phyloP scores from a whole-genome alignment of 139 green algal species.

The Desmodesmus armatus region DNA sequence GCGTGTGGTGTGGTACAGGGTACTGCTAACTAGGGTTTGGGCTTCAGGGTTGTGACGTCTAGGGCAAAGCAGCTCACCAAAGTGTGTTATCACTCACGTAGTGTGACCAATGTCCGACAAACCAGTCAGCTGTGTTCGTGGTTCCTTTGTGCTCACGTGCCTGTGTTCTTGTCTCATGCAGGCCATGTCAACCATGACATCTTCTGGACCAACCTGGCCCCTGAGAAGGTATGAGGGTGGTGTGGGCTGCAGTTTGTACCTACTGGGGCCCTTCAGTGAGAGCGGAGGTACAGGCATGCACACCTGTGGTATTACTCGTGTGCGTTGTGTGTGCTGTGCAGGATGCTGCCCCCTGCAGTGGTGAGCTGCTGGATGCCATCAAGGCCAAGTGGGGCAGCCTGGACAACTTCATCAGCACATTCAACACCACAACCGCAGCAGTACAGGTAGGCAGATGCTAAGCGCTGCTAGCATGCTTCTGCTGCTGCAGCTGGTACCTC shows the following conservation, averaged over 20 bases:
- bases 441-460: slow-evolving; percentile 74
- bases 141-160: not conserved
- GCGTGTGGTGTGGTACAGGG: no score
- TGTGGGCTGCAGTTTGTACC: no score
- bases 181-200: slow-evolving; percentile 98
- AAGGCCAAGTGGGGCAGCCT: slow-evolving; percentile 91
- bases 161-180: slow-evolving; percentile 46
- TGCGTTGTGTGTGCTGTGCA: slow-evolving; percentile 47
- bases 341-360: slow-evolving; percentile 83
- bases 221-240: slow-evolving; percentile 72
- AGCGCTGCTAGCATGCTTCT: not conserved
- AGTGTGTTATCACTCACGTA: no score
- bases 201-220: slow-evolving; percentile 96
- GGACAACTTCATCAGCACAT: slow-evolving; percentile 81
- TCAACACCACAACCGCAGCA: slow-evolving; percentile 82
- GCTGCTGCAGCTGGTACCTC: not conserved
- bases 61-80: no score
- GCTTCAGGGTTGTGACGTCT: no score
- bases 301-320: no score
- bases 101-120: no score
- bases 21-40: no score
- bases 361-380: slow-evolving; percentile 82
- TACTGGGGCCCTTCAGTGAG: no score
- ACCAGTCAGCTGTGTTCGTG: not conserved
- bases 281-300: no score